Conservation (phyloP, 169 alveolate genomes). For the Besnoitia besnoiti region DNA sequence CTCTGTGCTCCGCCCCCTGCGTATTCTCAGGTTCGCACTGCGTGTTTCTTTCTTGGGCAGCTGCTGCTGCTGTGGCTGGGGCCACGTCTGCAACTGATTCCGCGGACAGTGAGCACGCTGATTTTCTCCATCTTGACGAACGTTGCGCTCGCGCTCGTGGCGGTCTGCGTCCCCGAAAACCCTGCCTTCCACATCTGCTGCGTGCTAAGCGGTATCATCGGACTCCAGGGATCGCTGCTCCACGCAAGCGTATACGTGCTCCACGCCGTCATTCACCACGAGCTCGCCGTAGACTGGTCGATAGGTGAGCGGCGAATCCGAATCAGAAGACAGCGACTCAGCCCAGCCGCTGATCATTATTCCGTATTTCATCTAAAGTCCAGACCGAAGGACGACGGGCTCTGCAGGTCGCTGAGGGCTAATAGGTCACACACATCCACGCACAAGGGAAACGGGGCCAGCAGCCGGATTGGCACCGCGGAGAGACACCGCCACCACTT, state of each 20-base stretch:
- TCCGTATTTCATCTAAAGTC: too few relatives aligned
- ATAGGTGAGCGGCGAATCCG: constrained; percentile 19
- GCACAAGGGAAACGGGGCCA: too few relatives aligned
- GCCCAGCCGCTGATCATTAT: too few relatives aligned
- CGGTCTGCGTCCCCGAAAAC: not conserved
- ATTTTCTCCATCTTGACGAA: constrained; percentile 16
- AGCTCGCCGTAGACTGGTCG: constrained; percentile 15
- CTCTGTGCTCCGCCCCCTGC: too few relatives aligned
- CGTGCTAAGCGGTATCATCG: constrained; percentile 19
- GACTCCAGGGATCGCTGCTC: constrained; percentile 16
- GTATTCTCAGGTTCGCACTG: constrained; percentile 58
- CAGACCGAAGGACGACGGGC: too few relatives aligned
- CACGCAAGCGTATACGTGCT: constrained; percentile 47
- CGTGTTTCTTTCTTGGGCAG: constrained; percentile 47
- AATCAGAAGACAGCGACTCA: too few relatives aligned
- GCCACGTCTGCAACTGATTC: constrained; percentile 11
- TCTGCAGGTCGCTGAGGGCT: too few relatives aligned
- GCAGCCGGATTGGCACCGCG: too few relatives aligned
- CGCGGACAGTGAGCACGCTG: constrained; percentile 32
- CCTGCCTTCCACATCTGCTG: constrained; percentile 8
- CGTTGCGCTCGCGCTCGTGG: not conserved
- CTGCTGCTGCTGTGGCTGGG: constrained; percentile 39
- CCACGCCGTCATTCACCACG: constrained; percentile 18
- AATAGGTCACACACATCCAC: too few relatives aligned
- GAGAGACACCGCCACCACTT: too few relatives aligned